A percentile compares a stretch with the other conserved stretches of the same genome.
Evolutionary conservation across 2,329 filamentous ascomycete species (phyloP).

Genomic region (Monosporascus sp.): DNA sequence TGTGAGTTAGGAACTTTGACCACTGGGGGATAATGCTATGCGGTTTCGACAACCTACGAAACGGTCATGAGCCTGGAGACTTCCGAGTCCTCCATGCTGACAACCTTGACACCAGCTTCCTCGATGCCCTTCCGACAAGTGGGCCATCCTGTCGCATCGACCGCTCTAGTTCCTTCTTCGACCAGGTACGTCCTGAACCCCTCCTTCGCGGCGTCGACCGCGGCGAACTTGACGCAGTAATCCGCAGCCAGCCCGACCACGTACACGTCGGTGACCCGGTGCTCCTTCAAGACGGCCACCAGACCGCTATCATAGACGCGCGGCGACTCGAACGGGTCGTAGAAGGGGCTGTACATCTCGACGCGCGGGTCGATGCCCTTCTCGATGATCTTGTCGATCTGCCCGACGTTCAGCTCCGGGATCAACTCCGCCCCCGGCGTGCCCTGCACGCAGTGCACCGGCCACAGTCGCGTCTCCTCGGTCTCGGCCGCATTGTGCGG

Average conservation of each 20-base stretch:
- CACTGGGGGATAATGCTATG: too few relatives aligned
- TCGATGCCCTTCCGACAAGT: slow-evolving; percentile 49
- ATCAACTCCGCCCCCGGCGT: slow-evolving; percentile 70
- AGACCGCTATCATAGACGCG: slow-evolving; percentile 60
- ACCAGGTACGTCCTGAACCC: slow-evolving; percentile 76
- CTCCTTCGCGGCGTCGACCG: slow-evolving; percentile 68
- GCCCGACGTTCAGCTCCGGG: slow-evolving; percentile 58
- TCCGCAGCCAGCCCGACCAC: slow-evolving; percentile 83
- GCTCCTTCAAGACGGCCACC: slow-evolving; percentile 48
- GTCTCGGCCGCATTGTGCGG: slow-evolving; percentile 57
- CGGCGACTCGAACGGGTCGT: slow-evolving; percentile 67
- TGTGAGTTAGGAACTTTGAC: too few relatives aligned
- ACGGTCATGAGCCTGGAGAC: slow-evolving; percentile 27
- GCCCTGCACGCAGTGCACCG: slow-evolving; percentile 77
- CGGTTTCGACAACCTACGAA: too few relatives aligned
- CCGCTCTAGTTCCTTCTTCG: slow-evolving; percentile 71
- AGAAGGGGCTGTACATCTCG: slow-evolving; percentile 94
- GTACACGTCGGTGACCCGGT: slow-evolving; percentile 70
- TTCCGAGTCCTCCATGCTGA: slow-evolving; percentile 53
- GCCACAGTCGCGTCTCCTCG: slow-evolving; percentile 75
- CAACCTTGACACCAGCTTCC: slow-evolving; percentile 56
- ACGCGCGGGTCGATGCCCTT: slow-evolving; percentile 73
- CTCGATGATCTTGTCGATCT: slow-evolving; percentile 63
- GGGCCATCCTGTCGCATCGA: slow-evolving; percentile 59
- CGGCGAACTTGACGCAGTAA: slow-evolving; percentile 82